Evolutionary conservation across 169 alveolate genomes (phyloP), one percentile per base, ranked within the genome.

Genomic region (Theileria annulata): DNA sequence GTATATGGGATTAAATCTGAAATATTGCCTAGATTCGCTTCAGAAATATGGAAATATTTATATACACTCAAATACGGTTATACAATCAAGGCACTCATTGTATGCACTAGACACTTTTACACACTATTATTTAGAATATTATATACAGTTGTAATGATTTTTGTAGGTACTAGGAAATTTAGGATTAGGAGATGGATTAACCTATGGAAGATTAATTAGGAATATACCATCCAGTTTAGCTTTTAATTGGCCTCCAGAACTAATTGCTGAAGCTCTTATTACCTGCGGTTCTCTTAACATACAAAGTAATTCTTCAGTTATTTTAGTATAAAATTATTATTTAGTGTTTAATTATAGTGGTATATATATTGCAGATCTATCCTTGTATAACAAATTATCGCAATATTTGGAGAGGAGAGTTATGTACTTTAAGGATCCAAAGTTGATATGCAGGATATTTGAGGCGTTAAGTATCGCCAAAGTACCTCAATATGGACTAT

Each of bases 21-120:
- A 15, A 30, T 84, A n/a, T 49, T 54, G 35, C 58, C 51, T 13
- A 77, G 90, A n/a, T 84, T 84, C 51, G 35, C 87, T 31, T 71
- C 82, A 23, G 90, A 84, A 31, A 76, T 84, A 17, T 84, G 87
- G 87, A 84, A 84, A 63, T 77, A 84, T 42, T 51, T 77, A 27
- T 77, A 76, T 42, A 84, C 76, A 0, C 73, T 84, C 47, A 77
- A 63, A 33, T 84, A 84, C 58, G 90, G 90, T 21, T 84, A 84
- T 72, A 81, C 86, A 1, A 54, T 84, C 48, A 84, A 84, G 59
- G 15, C 90, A 0, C 84, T 84, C 10, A 73, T 84, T 63, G 90
- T 84, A 71, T 8, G 87, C 8, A 4, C 13, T 15, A 28, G 3
- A 49, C 13, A 47, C 56, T 9, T 66, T 1, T 66, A 27, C 17